Evolutionary conservation across 2,329 filamentous ascomycete species (phyloP), one percentile per base, ranked within the genome.

Genomic region (Botrytis fabae): DNA sequence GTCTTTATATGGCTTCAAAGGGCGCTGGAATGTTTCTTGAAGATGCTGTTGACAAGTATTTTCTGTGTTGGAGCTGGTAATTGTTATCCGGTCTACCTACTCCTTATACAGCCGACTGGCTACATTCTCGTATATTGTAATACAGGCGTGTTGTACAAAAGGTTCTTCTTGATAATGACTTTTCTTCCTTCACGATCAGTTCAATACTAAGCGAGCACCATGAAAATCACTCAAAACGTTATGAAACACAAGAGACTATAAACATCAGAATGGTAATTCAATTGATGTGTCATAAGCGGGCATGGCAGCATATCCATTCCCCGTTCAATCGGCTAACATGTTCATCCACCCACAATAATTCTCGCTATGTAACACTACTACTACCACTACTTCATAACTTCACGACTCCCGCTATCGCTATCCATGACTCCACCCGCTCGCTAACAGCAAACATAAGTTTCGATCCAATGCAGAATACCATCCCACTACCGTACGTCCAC

Each of bases 391-490:
- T 42, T 57, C 65, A 57, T 57, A 32, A 28, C 65, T 42, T 28
- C 16, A 66, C 35, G 22, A 54, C 22, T 35, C 35, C n/a, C 38
- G 12, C n/a, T 42, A n/a, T 42, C 38, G 12, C n/a, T 42, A 68
- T 57, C 65, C 65, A 42, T 57, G 65, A 57, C 25, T 42, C 65
- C 65, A 57, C 18, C 35, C 48, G 48, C 65, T 68, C 65, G 65
- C 65, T 57, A 68, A 57, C 48, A 68, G 65, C 65, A 68, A 57
- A 68, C 48, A 57, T 42, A 68, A 42, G 65, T 38, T 68, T 68
- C 65, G 38, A 68, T 68, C 48, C 65, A 57, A 68, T 68, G 65
- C 65, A 68, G n/a, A 57, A 68, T 18, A 7, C 65, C 65, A 68
- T 57, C 48, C 65, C 48, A 68, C 65, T 57, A 68, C 18, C 48